Base-by-base conservation (phyloP, 192 early-diverging fungal genomes). In the Backusella morwellensis region DNA sequence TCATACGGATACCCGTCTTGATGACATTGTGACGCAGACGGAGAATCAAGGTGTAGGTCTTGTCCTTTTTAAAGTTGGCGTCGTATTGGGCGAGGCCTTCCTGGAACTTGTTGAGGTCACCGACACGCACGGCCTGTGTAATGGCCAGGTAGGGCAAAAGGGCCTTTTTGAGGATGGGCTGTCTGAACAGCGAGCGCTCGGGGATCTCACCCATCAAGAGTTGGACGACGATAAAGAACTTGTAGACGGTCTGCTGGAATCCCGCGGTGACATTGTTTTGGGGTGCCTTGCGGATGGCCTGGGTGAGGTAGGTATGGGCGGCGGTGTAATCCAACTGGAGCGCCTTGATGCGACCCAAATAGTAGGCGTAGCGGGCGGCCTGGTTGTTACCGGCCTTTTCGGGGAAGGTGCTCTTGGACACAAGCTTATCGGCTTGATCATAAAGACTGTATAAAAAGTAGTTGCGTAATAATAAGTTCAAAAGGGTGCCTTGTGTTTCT, bases 11-110 rank as follows among this genome's bases (percentile, higher is more conserved):
- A 38, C 97, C 98, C 12, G 98, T 94, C 88, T 98, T 98, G 89
- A 99, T 99, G 54, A 99, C 98, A 85, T 99, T 99, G 85, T 99
- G 98, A 36, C 97, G 96, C 66, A 99, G 85, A 85, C 98, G 93
- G 63, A 97, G 81, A 78, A 99, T 95, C 72, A 99, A 83, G 0
- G 95, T 95, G 77, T 92, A 93, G 38, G 92, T 97, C 78, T 97
- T 92, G 86, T 99, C 98, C 23, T 88, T 86, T 35, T 91, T 84
- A 82, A 99, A 98, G 63, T 88, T 90, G 40, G 88, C 85, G 15
- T 86, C 87, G 81, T 95, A 92, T 67, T 90, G 86, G 34, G 86
- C 89, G 15, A 99, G 85, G 0, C 92, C 90, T 66, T 96, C 94
- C 77, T 98, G 93, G 88, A 99, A 99, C 82, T 95, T 93, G 72